Evolutionary conservation across 1,139 yeast species (phyloP), one percentile per base, ranked within the genome.

Genomic region (Yamadazyma sp.): DNA sequence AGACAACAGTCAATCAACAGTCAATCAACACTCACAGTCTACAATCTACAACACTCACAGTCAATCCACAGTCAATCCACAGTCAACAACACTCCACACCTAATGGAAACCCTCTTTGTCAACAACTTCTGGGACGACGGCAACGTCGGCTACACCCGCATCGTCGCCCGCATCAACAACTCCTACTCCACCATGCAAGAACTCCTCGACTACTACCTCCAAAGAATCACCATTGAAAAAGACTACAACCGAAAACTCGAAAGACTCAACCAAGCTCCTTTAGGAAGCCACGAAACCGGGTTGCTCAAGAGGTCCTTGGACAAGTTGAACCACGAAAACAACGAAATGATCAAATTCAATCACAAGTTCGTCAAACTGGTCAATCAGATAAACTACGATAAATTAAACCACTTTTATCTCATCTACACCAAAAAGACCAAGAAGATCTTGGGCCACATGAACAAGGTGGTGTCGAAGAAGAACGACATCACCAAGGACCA

Each of bases 241-340:
- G 96, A 88, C 15, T 86, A 86, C 53, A 65, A 80, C 33, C 73
- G 76, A 44, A 71, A 69, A 45, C 57, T 84, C 45, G 70, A 64
- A 29, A 61, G 67, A 20, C 62, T 88, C 17, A 67, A 86, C 27
- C 61, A 65, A 38, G 37, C 49, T 35, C 54, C 67, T 1, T 56
- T 83, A 2, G 90, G 90, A 0, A 58, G 76, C 2, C 64, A 64
- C 40, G 95, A 86, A 52, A 68, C 78, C 0, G 88, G 80, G 1
- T 61, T 80, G 0, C 59, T 85, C 41, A 78, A 74, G 51, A 66
- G 68, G 13, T 76, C 89, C 7, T 66, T 87, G 16, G 88, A 82
- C 40, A 68, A 70, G 31, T 64, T 88, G 35, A 65, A 73, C 29
- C 52, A 59, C 16, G 90, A 85, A 47, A 84, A 65, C 45, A 47